Base-by-base conservation (phyloP, 345 rosid genomes). In the Boechera stricta region DNA sequence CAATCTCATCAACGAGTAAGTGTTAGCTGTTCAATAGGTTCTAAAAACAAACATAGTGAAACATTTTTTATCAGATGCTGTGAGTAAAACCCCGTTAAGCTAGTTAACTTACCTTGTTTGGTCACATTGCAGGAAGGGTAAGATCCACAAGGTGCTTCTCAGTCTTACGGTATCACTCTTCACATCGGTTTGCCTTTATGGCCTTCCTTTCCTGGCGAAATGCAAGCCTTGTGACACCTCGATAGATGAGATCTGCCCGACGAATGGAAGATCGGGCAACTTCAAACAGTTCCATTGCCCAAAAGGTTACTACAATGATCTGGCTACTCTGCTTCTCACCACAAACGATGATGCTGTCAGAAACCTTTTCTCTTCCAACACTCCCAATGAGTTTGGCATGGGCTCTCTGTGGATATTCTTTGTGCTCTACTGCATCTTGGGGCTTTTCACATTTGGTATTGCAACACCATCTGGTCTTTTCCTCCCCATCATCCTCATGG, bases 381-480 rank as follows among this genome's bases (percentile, higher is more conserved):
- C 94, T 47, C 67, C 89, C 0, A 73, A 61, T 6, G 98, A 91
- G 75, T 94, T 87, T 78, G 80, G 83, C 21, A 72, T 80, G 39
- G 13, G 75, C 13, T 80, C 97, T 12, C 87, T 91, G 12, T 79
- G 89, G 71, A 84, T 91, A 65, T 91, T 94, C 87, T 91, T 94
- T 49, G 80, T 53, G 4, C 86, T 90, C 29, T 91, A 90, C 74
- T 91, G 92, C 69, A 80, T 87, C 72, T 77, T 94, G 44, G 98
- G 97, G 64, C 80, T 91, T 47, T 16, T 91, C 78, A 94, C 98
- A 47, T 90, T 89, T 15, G 98, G 98, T 61, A 94, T 94, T 76
- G 97, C 97, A 29, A 91, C 90, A 52, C 98, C 98, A 10, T 87
- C 97, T 10, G 98, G 98, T 42, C 98, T 94, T 48, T 94, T 94